Conservation (phyloP, 1,284 basidiomycete genomes). For the Leucoagaricus sp. region DNA sequence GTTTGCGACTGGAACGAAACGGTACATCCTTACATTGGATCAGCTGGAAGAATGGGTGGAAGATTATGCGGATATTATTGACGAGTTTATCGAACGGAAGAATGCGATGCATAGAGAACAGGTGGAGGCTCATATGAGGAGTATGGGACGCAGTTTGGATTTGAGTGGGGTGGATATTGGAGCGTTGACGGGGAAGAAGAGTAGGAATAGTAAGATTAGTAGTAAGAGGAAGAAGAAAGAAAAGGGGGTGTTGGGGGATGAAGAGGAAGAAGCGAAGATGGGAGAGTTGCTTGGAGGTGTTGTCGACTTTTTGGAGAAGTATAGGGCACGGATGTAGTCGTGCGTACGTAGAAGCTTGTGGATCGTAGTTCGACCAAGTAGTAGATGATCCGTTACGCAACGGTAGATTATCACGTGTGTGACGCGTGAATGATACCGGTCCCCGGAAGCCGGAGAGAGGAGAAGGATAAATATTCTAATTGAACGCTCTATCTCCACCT, state of each 20-base stretch:
- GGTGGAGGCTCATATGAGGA: constrained; percentile 16
- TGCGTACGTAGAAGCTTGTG: background rate
- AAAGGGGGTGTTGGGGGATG: constrained; percentile 1
- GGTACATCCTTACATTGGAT: constrained; percentile 14
- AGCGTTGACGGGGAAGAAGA: background rate
- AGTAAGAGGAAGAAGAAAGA: constrained; percentile 14
- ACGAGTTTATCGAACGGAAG: constrained; percentile 16
- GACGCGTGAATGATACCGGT: background rate
- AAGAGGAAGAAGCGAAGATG: constrained; percentile 11
- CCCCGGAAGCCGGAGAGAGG: constrained; percentile 1
- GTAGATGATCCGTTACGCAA: background rate
- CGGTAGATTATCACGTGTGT: constrained; percentile 12
- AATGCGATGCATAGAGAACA: constrained; percentile 15
- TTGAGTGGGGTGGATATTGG: constrained; percentile 15
- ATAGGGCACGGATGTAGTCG: constrained; percentile 10
- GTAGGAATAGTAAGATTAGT: constrained; percentile 1
- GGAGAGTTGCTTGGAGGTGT: constrained; percentile 6
- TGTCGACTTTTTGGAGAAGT: constrained; percentile 16
- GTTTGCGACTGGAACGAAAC: constrained; percentile 16
- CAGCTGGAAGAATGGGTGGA: constrained; percentile 16
- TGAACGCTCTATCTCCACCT: constrained; percentile 14
- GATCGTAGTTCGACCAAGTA: too few species aligned
- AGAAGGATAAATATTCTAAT: background rate
- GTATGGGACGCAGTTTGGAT: constrained; percentile 12
- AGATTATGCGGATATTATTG: constrained; percentile 14